Percentiles rank a stretch among this genome's conserved stretches.
These are phyloP conservation scores for Dipodascus albidus DNA, from an alignment of 805 yeast genomes.

Conservation along the genomic window DNA sequence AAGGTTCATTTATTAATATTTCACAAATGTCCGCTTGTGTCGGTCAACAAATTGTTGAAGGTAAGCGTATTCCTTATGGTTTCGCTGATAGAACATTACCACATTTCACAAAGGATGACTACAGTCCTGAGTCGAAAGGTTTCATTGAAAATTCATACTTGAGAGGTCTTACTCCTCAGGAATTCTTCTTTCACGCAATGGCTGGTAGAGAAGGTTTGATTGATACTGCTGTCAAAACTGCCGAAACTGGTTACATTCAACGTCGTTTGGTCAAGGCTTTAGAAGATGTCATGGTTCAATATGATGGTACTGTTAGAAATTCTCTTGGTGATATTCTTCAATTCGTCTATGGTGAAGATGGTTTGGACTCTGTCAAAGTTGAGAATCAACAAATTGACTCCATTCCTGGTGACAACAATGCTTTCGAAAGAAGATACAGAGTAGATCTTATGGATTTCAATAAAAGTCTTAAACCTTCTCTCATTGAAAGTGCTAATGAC, in stretches of 20 bases:
- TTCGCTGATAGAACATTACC: constrained; percentile 94
- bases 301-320: constrained; percentile 96
- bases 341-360: constrained; percentile 97
- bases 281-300: constrained; percentile 96
- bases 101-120: constrained; percentile 96
- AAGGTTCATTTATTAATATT: constrained; percentile 96
- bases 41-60: constrained; percentile 99
- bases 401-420: constrained; percentile 80
- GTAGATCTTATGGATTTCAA: constrained; percentile 70
- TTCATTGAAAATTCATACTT: constrained; percentile 94
- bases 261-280: constrained; percentile 95
- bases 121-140: constrained; percentile 97
- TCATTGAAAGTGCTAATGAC: constrained; percentile 82
- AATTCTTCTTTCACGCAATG: constrained; percentile 98
- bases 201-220: constrained; percentile 99
- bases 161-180: constrained; percentile 97
- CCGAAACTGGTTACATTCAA: constrained; percentile 97
- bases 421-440: constrained; percentile 74
- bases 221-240: constrained; percentile 98
- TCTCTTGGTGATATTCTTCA: constrained; percentile 94
- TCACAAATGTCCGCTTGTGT: constrained; percentile 99
- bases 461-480: constrained; percentile 52
- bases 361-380: constrained; percentile 95
- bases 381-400: constrained; percentile 94
- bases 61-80: constrained; percentile 98